A percentile compares a stretch with the other conserved stretches of the same genome.
phyloP scores from a whole-genome alignment of 768 basidiomycete genomes.

The Chalciporus sphaerocephalus region DNA sequence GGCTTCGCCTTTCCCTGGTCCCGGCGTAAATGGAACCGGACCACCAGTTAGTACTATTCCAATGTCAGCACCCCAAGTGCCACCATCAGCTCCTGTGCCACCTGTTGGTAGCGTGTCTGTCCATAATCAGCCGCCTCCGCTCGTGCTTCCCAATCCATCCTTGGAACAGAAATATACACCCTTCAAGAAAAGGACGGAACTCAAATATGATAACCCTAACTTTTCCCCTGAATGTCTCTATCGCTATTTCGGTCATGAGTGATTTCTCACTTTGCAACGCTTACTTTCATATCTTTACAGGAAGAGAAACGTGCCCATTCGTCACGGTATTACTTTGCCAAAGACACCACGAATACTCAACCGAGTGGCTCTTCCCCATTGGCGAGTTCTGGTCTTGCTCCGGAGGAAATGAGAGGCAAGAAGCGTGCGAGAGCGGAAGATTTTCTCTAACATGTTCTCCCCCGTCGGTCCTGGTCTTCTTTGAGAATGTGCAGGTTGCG shows the following conservation, averaged over 20 bases:
- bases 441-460: constrained; percentile 49
- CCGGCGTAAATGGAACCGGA: constrained; percentile 20
- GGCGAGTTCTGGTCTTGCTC: constrained; percentile 27
- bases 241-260: background rate
- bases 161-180: constrained; percentile 63
- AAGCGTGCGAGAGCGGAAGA: constrained; percentile 86
- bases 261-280: background rate
- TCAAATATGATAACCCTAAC: constrained; percentile 74
- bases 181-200: constrained; percentile 70
- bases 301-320: constrained; percentile 73
- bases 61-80: constrained; percentile 9
- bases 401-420: constrained; percentile 69
- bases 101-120: constrained; percentile 22
- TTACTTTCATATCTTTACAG: constrained; percentile 35
- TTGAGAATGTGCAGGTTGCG: constrained; percentile 25
- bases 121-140: constrained; percentile 25
- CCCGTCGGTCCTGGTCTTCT: constrained; percentile 30
- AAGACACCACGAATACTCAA: constrained; percentile 33
- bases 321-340: constrained; percentile 55
- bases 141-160: constrained; percentile 52
- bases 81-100: background rate
- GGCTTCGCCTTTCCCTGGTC: constrained; percentile 25
- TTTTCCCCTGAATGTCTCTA: constrained; percentile 62
- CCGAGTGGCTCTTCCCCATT: constrained; percentile 4
- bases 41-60: constrained; percentile 25